phyloP scores from a whole-genome alignment of 768 basidiomycete genomes.

The Dioszegia crocea region DNA sequence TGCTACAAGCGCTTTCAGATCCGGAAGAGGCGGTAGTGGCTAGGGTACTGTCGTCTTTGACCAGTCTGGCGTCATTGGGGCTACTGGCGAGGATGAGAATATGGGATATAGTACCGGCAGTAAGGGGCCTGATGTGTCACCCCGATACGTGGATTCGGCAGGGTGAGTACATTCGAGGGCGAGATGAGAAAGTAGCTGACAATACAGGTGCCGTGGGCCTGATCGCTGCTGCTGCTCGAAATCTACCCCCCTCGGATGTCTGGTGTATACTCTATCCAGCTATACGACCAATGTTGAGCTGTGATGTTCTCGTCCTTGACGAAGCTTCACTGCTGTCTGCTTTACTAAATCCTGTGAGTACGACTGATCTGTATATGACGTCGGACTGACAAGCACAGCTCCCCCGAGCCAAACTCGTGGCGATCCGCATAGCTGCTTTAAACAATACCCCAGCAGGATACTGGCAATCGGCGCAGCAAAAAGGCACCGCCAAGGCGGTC shows the following conservation, averaged over 20 bases:
- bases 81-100: constrained; percentile 75
- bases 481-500: constrained; percentile 16
- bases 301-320: constrained; percentile 70
- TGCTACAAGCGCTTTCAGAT: constrained; percentile 93
- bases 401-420: constrained; percentile 72
- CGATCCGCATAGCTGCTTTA: constrained; percentile 83
- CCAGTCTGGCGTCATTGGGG: constrained; percentile 81
- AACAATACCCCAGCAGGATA: constrained; percentile 73
- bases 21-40: constrained; percentile 92
- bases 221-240: constrained; percentile 76
- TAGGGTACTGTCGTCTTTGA: constrained; percentile 78
- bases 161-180: constrained; percentile 52
- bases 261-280: constrained; percentile 98
- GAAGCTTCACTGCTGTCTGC: constrained; percentile 70
- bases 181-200: not conserved
- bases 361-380: not conserved
- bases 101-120: constrained; percentile 90
- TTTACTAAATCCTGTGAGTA: constrained; percentile 70
- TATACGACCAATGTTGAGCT: constrained; percentile 75
- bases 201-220: constrained; percentile 74
- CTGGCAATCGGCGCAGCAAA: constrained; percentile 60
- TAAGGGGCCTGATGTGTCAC: constrained; percentile 81
- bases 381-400: constrained; percentile 50
- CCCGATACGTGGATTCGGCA: constrained; percentile 95
- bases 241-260: constrained; percentile 78